These are phyloP conservation scores for Neoscytalidium dimidiatum DNA, from an alignment of 2,329 filamentous ascomycete genomes.

Conservation along the genomic window DNA sequence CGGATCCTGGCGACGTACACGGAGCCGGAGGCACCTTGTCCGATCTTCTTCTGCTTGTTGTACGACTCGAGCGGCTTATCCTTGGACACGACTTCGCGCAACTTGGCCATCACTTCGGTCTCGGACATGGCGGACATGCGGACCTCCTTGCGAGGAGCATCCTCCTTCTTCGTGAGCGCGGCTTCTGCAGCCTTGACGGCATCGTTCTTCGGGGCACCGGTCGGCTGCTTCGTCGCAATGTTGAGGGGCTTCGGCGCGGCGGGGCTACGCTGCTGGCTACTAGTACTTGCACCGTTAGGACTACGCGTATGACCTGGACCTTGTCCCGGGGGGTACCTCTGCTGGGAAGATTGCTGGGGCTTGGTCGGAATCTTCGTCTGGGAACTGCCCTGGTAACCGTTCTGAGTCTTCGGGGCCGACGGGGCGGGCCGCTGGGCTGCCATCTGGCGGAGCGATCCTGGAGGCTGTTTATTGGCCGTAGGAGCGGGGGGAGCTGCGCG, in stretches of 20 bases:
- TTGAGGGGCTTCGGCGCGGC: slow-evolving; percentile 58
- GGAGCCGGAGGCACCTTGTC: slow-evolving; percentile 94
- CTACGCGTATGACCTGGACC: slow-evolving; percentile 14
- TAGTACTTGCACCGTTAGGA: slow-evolving; percentile 15
- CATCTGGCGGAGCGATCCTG: slow-evolving; percentile 52
- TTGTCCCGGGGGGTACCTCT: slow-evolving; percentile 22
- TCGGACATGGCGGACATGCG: slow-evolving; percentile 99
- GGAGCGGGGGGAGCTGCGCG: slow-evolving; percentile 83
- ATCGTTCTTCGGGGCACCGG: slow-evolving; percentile 58
- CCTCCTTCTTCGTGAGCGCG: slow-evolving; percentile 79
- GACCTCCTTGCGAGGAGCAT: slow-evolving; percentile 80
- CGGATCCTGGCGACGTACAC: slow-evolving; percentile 98
- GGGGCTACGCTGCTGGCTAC: slow-evolving; percentile 27
- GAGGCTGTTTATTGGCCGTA: slow-evolving; percentile 47
- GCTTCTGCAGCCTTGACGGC: slow-evolving; percentile 87
- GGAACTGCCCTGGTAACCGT: slow-evolving; percentile 33
- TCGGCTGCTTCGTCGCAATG: slow-evolving; percentile 49
- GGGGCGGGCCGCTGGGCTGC: slow-evolving; percentile 81
- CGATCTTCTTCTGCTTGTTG: slow-evolving; percentile 99
- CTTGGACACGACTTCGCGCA: slow-evolving; percentile 93
- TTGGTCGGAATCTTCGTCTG: slow-evolving; percentile 29
- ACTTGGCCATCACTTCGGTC: slow-evolving; percentile 92
- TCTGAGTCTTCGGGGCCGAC: slow-evolving; percentile 59
- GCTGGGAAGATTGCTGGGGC: slow-evolving; percentile 24
- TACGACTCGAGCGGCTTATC: slow-evolving; percentile 94